Base-by-base conservation (phyloP, 1,139 yeast species). In the Candida sojae region DNA sequence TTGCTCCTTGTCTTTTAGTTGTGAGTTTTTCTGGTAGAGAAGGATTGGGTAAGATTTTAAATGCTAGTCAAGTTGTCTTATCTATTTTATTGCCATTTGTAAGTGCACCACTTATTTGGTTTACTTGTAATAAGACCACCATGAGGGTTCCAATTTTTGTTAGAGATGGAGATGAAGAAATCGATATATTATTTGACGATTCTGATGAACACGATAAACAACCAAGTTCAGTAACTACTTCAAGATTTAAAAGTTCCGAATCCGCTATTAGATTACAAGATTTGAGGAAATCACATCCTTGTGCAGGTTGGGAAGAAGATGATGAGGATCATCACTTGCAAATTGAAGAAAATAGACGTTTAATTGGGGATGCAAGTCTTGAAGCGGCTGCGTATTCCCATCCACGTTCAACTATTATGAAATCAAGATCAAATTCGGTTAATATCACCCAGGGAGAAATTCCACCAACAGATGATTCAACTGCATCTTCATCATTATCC, bases 41-140 rank as follows among this genome's bases (percentile, higher is more conserved):
- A 59, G 99, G 99, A 1, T 75, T 93, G 48, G 84, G 93, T 25
- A 80, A 79, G 46, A 88, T 90, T 10, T 75, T 93, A 56, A 93
- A 93, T 60, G 84, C 86, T 9, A 84, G 93, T 51, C 99, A 93
- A 64, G 99, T 93, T 26, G 89, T 89, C 9, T 75, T 93, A 39
- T 86, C 96, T 3, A 66, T 93, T 52, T 77, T 93, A 48, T 73
- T 93, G 49, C 99, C 99, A 1, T 82, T 91, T 53, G 96, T 91
- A 3, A 83, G 92, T 28, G 97, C 97, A 0, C 98, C 98, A 7
- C 71, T 92, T 55, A 82, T 92, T 42, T 87, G 84, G 66, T 92
- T 92, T 67, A 91, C 97, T 0, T 81, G 90, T 53, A 80, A 81
- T 46, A 84, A 82, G 56, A 70, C 79, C 43, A 83, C 85, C 50